Base-by-base conservation (phyloP, 2,329 filamentous ascomycete genomes). In the Fusarium sp. region DNA sequence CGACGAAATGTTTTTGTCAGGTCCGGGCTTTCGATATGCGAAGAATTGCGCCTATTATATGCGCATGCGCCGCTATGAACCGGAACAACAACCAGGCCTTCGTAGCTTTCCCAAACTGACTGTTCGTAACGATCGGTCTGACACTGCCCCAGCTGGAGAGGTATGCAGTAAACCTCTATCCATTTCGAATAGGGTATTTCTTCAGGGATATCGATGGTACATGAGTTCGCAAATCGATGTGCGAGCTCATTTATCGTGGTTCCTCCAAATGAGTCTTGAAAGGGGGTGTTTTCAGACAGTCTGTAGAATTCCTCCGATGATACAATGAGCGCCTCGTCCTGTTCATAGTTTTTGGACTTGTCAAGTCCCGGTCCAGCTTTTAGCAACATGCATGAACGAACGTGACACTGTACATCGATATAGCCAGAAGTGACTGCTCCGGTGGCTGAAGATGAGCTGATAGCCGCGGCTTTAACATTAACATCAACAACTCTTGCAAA, bases 91-190 rank as follows among this genome's bases (percentile, higher is more conserved):
- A 60, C 14, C 3, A 60, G 21, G 1, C 58, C 58, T 20, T 60
- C 58, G 2, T 59, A 60, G 13, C 41, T 60, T 13, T 60, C 58
- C 58, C 58, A 60, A 2, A 60, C n/a, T 1, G 58, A 21, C 12
- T 60, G 58, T 6, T 60, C 58, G 2, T 60, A 60, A 3, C 58
- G 55, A 43, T 60, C 58, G 2, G 58, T 60, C 21, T 60, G 55
- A 28, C 58, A 37, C n/a, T 37, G 41, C 0, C 55, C 58, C 1
- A 60, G 16, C 14, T 60, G 58, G 2, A 60, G 27, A 7, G 58
- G 58, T 0, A 60, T 23, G 1, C 58, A 43, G 8, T 43, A 50
- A 1, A 60, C 55, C 0, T 28, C 42, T 0, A 18, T 7, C 55
- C 55, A 60, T 7, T 28, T n/a, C 1, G 55, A 23, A 2, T 5